phyloP scores from a whole-genome alignment of 148 eudicot species.

The Chenopodium formosanum region DNA sequence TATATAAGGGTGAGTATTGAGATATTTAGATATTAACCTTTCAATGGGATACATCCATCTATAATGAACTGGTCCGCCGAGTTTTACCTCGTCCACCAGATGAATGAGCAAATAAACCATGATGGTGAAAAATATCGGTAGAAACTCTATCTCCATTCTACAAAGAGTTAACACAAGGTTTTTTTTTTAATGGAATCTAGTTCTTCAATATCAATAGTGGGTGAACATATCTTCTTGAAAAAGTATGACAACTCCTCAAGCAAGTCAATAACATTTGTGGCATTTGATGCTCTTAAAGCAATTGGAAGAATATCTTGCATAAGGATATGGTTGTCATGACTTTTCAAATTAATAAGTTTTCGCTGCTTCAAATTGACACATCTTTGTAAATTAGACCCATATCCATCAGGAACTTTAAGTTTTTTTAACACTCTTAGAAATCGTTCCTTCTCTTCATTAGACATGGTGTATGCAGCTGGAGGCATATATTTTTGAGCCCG shows the following conservation, averaged over 20 bases:
- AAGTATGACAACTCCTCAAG: neutral
- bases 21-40: too few species aligned
- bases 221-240: conserved; percentile 2
- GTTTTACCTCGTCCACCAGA: too few species aligned
- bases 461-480: conserved; percentile 1
- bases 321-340: too few species aligned
- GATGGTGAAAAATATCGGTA: conserved; percentile 1
- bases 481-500: neutral
- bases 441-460: neutral
- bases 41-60: too few species aligned
- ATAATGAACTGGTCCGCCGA: too few species aligned
- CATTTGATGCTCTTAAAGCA: too few species aligned
- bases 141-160: neutral
- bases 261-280: neutral
- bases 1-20: too few species aligned
- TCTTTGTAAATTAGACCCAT: conserved; percentile 4
- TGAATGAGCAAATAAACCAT: neutral
- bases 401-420: conserved; percentile 4
- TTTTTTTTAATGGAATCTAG: neutral
- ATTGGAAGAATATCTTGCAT: too few species aligned
- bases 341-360: too few species aligned
- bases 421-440: conserved; percentile 4
- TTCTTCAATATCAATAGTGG: neutral
- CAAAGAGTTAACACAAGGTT: neutral
- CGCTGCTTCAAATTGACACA: neutral